Percentiles rank a stretch among this genome's conserved stretches.
These are phyloP conservation scores for Dendrobium catenatum DNA, from an alignment of 106 monocot genomes.

Conservation along the genomic window DNA sequence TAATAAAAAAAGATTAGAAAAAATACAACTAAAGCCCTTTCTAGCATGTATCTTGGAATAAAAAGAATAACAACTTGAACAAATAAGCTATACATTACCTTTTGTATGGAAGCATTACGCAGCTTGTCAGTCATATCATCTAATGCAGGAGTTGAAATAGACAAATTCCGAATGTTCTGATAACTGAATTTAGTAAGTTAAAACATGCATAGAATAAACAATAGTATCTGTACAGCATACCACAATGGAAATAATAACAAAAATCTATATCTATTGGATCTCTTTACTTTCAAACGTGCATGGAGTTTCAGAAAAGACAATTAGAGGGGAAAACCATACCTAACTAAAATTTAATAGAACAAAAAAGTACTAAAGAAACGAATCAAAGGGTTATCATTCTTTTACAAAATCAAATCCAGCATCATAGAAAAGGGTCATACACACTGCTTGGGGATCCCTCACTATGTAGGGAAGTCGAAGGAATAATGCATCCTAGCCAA, in stretches of 20 bases:
- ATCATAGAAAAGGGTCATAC: not conserved
- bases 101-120: conserved; percentile 61
- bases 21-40: not conserved
- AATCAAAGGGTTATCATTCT: not conserved
- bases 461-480: not conserved
- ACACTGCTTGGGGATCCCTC: not conserved
- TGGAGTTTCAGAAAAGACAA: not conserved
- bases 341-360: not conserved
- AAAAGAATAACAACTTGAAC: not conserved
- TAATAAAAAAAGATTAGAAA: not conserved
- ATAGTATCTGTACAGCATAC: not conserved
- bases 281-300: not conserved
- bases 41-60: not conserved
- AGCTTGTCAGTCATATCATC: conserved; percentile 29
- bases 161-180: conserved; percentile 61
- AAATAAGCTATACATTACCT: conserved; percentile 40
- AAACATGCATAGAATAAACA: not conserved
- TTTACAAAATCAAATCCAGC: not conserved
- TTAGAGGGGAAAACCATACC: not conserved
- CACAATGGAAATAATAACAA: not conserved
- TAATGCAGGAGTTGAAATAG: conserved; percentile 19
- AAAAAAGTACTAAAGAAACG: not conserved
- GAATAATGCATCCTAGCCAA: not conserved
- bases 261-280: not conserved
- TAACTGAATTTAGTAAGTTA: conserved; percentile 4